phyloP scores from a whole-genome alignment of 148 eudicot species.

The Diospyros kaki region DNA sequence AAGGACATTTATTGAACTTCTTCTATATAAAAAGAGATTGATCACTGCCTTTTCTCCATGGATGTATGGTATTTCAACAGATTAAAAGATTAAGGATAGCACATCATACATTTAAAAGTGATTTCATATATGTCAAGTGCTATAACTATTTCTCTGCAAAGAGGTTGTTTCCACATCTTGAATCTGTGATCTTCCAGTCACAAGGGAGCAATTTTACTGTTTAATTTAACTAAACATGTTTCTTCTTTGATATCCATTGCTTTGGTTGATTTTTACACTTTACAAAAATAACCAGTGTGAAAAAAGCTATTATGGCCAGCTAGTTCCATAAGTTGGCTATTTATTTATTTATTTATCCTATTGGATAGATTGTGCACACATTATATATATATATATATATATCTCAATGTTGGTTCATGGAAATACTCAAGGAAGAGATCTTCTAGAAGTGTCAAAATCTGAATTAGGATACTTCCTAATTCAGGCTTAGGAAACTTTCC shows the following conservation, averaged over 20 bases:
- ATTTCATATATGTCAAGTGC: not conserved
- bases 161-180: not conserved
- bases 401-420: too few species aligned
- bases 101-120: not conserved
- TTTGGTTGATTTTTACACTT: not conserved
- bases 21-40: too few species aligned
- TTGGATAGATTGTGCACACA: too few species aligned
- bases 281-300: not conserved
- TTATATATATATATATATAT: too few species aligned
- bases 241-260: not conserved
- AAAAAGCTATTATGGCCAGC: not conserved
- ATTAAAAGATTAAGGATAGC: not conserved
- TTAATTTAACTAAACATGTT: not conserved
- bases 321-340: not conserved
- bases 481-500: too few species aligned
- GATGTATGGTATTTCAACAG: not conserved
- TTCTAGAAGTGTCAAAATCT: too few species aligned
- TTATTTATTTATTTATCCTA: too few species aligned
- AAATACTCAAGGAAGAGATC: too few species aligned
- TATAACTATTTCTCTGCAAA: not conserved
- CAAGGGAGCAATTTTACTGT: not conserved
- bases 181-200: not conserved
- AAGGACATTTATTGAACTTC: too few species aligned
- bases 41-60: too few species aligned
- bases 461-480: too few species aligned